A percentile compares a stretch with the other conserved stretches of the same genome.
Evolutionary conservation across 78 protist genomes (phyloP).

Genomic region (Isochrysis galbana): DNA sequence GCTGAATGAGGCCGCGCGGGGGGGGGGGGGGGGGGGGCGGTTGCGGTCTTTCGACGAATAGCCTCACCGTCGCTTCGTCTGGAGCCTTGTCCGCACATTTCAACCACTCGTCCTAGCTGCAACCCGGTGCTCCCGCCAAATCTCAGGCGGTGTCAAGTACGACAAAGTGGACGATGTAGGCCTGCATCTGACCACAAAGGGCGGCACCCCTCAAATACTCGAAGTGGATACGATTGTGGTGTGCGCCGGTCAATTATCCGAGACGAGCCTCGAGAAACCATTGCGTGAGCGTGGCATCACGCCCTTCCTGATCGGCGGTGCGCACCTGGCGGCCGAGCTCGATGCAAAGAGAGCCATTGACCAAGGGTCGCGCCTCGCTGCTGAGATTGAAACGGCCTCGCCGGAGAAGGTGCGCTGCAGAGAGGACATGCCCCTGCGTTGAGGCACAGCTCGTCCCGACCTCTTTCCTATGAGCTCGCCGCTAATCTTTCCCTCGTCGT

Average conservation of each 20-base stretch:
- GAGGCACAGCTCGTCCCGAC: too few species aligned
- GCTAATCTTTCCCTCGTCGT: background rate
- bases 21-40: too few species aligned
- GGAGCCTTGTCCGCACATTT: too few species aligned
- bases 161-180: conserved; percentile 30
- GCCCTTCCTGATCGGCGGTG: conserved; percentile 41
- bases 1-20: too few species aligned
- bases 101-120: too few species aligned
- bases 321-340: conserved; percentile 49
- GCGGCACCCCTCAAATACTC: too few species aligned
- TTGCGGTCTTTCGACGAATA: too few species aligned
- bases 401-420: too few species aligned
- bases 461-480: too few species aligned
- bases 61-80: too few species aligned
- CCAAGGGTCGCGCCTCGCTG: conserved; percentile 23
- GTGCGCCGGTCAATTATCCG: conserved; percentile 53
- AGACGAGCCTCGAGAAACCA: background rate
- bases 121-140: too few species aligned
- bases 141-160: conserved; percentile 49
- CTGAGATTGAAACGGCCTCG: background rate
- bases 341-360: conserved; percentile 59
- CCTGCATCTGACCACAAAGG: background rate
- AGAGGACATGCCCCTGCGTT: background rate
- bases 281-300: background rate
- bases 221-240: conserved; percentile 53